Conservation (phyloP, 371 early-diverging fungal species). For the Parasitella parasitica region DNA sequence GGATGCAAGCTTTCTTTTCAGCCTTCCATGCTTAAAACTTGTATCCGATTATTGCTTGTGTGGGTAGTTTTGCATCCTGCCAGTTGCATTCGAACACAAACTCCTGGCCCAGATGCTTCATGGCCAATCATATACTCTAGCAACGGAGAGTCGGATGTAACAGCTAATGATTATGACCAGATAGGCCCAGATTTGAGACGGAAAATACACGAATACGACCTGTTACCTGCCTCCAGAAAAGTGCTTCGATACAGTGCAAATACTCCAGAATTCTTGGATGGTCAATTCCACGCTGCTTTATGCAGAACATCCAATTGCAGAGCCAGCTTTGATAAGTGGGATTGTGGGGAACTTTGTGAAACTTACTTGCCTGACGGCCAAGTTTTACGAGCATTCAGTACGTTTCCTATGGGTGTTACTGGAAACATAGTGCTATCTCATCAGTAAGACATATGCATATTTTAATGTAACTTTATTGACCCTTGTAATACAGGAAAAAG, state of each 20-base stretch:
- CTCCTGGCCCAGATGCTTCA: neutral
- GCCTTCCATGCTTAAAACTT: neutral
- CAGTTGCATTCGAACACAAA: neutral
- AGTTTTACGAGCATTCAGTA: conserved; percentile 15
- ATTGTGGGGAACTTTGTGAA: conserved; percentile 14
- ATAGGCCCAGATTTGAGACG: neutral
- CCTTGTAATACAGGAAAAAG: conserved; percentile 6
- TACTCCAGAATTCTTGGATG: neutral
- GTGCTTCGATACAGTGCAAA: neutral
- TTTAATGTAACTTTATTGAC: too few relatives aligned
- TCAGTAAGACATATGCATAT: conserved; percentile 3
- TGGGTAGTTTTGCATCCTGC: neutral
- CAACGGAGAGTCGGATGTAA: neutral
- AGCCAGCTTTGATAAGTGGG: conserved; percentile 20
- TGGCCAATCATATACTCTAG: neutral
- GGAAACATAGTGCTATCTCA: conserved; percentile 12
- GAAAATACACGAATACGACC: neutral
- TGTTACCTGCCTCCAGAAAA: neutral
- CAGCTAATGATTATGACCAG: neutral
- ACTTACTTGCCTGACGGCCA: conserved; percentile 14
- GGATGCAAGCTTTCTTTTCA: too few relatives aligned
- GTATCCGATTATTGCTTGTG: neutral
- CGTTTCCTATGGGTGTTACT: conserved; percentile 14
- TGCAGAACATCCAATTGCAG: conserved; percentile 22
- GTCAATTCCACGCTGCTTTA: conserved; percentile 1